Evolutionary conservation across 768 basidiomycete genomes (phyloP), one percentile per base, ranked within the genome.

Genomic region (Rubroboletus satanas): DNA sequence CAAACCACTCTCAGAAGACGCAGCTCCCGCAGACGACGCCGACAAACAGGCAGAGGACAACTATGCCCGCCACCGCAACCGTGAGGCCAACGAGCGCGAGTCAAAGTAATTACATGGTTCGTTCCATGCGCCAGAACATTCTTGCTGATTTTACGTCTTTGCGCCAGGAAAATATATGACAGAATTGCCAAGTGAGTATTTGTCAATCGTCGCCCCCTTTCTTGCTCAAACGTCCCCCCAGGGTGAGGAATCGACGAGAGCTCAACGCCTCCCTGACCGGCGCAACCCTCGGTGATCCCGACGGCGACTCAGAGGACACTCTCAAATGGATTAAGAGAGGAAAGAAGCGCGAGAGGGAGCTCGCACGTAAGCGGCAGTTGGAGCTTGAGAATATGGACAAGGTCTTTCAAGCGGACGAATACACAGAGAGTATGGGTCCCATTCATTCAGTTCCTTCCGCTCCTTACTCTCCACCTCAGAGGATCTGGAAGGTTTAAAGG

Each of bases 401-500:
- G 65, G 78, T 77, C 33, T 80, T 84, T 57, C 82, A 86, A 63
- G 81, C 71, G 6, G 84, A 83, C 2, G 85, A 87, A 37, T 98
- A 98, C 69, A 84, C 88, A 33, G 95, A 96, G 74, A 88, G 93
- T 93, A 62, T 64, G 90, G 71, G 14, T 7, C 8, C 46, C 33
- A 5, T 26, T 39, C 14, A 23, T 33, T 15, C 36, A 21, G 14
- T 46, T 29, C 33, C 28, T 15, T 46, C 42, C 51, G 1, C 23
- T 18, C 28, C 43, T 62, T 45, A 58, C 18, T 3, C 56, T 15
- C 50, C 45, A 32, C 48, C 52, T 12, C 53, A 95, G 92, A 85
- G 76, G 93, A 97, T 75, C 82, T 98, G 62, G 83, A 80, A 57
- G 97, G 97, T 44, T 76, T 99, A 59, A 98, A 97, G 81, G 97